A percentile compares a stretch with the other conserved stretches of the same genome.
phyloP scores from a whole-genome alignment of 2,329 filamentous ascomycete genomes.

The Dactylellina haptotyla region DNA sequence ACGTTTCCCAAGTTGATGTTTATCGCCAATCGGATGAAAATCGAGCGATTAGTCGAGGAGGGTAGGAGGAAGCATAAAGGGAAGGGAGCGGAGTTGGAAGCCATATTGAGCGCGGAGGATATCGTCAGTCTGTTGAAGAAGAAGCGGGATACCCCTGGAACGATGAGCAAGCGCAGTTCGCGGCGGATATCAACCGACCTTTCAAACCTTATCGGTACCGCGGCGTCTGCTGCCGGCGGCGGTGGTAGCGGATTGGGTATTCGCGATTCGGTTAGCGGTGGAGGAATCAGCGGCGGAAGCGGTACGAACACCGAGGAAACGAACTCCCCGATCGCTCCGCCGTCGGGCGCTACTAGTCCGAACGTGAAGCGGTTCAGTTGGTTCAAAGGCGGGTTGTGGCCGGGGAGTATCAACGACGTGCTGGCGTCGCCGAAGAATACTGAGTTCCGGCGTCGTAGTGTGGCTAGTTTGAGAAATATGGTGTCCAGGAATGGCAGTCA shows the following conservation, averaged over 20 bases:
- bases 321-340: not conserved
- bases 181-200: constrained; percentile 36
- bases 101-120: constrained; percentile 72
- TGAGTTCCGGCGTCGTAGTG: constrained; percentile 32
- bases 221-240: constrained; percentile 27
- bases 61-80: constrained; percentile 68
- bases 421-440: constrained; percentile 37
- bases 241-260: constrained; percentile 15
- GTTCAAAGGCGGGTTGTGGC: constrained; percentile 47
- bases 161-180: constrained; percentile 30
- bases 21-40: constrained; percentile 82
- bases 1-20: constrained; percentile 93
- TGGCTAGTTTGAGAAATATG: constrained; percentile 37
- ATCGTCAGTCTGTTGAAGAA: constrained; percentile 65
- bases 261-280: constrained; percentile 16
- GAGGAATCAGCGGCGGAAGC: too few relatives aligned
- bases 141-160: constrained; percentile 1
- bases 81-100: constrained; percentile 68
- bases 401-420: constrained; percentile 45
- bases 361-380: constrained; percentile 40
- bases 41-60: constrained; percentile 76
- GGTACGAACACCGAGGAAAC: constrained; percentile 1
- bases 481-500: constrained; percentile 42
- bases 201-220: constrained; percentile 7
- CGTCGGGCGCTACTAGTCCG: constrained; percentile 23